Base-by-base conservation (phyloP, 345 rosid genomes). In the Stellera chamaejasme region DNA sequence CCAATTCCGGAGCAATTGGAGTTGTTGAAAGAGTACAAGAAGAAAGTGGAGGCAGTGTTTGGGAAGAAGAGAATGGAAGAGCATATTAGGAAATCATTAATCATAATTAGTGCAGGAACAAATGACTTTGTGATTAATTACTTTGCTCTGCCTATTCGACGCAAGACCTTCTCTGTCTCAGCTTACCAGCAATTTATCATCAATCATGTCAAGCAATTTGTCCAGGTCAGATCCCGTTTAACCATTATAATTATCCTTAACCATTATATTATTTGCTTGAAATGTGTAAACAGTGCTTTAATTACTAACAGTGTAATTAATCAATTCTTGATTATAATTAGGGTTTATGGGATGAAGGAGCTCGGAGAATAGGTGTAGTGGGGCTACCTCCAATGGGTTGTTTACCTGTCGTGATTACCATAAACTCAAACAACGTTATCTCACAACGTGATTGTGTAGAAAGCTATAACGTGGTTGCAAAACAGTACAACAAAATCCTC, bases 301-400 rank as follows among this genome's bases (percentile, higher is more conserved):
- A n/a, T n/a, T n/a, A n/a, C n/a, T n/a, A n/a, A n/a, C n/a, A n/a
- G n/a, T n/a, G n/a, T n/a, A n/a, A n/a, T n/a, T n/a, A n/a, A n/a
- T n/a, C n/a, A n/a, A n/a, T 45, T 10, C 1, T n/a, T 45, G n/a
- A 45, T n/a, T 10, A 10, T 45, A 10, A 10, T 45, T 45, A 90
- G 96, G 81, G 57, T 41, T 72, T 85, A 52, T 65, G 72, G 73
- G 60, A 72, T 4, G 82, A 81, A 80, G 92, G 95, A 51, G 92
- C 90, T 10, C 55, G 81, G 61, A 79, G 48, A 39, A 64, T 91
- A 8, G 10, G 28, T 0, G 64, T 88, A 15, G 54, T 54, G 0
- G 81, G 80, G 7, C 69, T 88, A 13, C 82, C 95, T 45, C 96
- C 95, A 8, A 77, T 88, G 78, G 98, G 92, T 12, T 91, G 98